Conservation (phyloP, 1,284 basidiomycete genomes). For the Ustilago lituana region DNA sequence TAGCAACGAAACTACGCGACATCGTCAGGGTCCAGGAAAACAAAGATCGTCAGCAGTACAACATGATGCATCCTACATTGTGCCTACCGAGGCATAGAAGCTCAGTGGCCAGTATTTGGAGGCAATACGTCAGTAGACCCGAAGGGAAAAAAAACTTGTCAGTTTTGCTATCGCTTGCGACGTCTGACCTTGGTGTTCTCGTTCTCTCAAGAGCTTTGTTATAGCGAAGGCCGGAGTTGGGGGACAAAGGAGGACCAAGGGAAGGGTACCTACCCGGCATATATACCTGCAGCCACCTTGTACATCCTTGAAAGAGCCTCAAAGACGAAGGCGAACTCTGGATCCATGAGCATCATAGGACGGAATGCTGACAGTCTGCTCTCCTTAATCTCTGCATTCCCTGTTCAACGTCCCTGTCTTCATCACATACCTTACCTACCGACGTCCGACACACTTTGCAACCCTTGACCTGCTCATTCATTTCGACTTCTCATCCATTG, state of each 20-base stretch:
- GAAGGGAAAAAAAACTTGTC: no score
- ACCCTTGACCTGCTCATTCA: no score
- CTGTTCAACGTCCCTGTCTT: neutral
- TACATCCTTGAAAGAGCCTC: neutral
- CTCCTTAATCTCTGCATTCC: neutral
- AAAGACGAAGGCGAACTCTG: neutral
- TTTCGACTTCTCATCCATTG: no score
- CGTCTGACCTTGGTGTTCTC: no score
- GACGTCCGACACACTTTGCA: neutral
- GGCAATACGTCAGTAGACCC: neutral
- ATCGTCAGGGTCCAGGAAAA: no score
- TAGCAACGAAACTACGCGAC: conserved; percentile 7
- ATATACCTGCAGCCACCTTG: neutral
- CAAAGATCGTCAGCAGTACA: conserved; percentile 5
- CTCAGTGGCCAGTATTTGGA: no score
- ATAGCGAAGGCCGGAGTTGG: neutral
- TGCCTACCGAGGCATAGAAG: no score
- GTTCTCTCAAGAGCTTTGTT: neutral
- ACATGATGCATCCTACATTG: no score
- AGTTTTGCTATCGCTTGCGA: no score
- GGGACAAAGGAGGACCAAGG: neutral
- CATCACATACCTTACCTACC: neutral
- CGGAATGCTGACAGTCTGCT: conserved; percentile 4
- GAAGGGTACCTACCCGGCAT: neutral
- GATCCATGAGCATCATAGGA: neutral